phyloP scores from a whole-genome alignment of 257 asterid species.

The Handroanthus guayacan region DNA sequence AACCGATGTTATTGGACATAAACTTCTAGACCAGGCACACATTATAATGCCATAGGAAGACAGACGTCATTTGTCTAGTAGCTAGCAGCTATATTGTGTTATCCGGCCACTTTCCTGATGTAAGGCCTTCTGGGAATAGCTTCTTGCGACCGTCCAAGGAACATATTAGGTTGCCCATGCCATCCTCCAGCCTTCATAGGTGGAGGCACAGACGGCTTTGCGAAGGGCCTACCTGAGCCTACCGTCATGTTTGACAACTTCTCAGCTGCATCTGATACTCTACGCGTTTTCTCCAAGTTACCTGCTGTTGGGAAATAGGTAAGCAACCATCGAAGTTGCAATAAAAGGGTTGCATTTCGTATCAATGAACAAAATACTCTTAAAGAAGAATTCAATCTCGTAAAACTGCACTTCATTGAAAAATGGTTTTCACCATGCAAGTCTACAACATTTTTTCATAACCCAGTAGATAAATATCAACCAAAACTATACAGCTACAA shows the following conservation, averaged over 20 bases:
- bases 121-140: conserved; percentile 64
- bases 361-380: background rate
- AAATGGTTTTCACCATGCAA: background rate
- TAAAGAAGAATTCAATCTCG: background rate
- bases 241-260: conserved; percentile 67
- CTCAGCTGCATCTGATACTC: conserved; percentile 57
- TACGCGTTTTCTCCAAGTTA: conserved; percentile 47
- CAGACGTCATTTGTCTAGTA: background rate
- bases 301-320: conserved; percentile 42
- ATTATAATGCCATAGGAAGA: background rate
- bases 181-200: conserved; percentile 98
- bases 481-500: background rate
- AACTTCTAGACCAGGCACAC: background rate
- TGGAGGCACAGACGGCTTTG: conserved; percentile 56
- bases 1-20: background rate
- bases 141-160: conserved; percentile 66
- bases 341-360: background rate
- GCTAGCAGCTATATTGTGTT: conserved; percentile 16
- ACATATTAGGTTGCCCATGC: conserved; percentile 65
- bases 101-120: conserved; percentile 84
- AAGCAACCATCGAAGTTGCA: background rate
- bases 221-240: conserved; percentile 52
- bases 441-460: background rate
- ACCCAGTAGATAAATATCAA: background rate
- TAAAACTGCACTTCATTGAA: background rate